Evolutionary conservation across 768 basidiomycete genomes (phyloP).

Genomic region (Mycena belliarum): DNA sequence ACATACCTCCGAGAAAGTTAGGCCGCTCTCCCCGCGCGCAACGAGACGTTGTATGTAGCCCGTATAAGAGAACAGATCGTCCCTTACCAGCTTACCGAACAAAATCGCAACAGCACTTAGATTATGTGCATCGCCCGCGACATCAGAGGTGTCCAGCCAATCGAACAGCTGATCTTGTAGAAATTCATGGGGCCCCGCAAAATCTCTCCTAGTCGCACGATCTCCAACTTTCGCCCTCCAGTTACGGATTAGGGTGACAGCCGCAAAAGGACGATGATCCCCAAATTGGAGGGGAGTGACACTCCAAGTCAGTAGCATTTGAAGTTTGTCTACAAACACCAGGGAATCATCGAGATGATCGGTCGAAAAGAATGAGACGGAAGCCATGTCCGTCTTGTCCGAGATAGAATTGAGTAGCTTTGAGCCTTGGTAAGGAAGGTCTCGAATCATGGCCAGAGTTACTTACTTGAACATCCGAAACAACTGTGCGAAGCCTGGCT

Average conservation of each 20-base stretch:
- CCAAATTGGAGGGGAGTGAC: constrained; percentile 82
- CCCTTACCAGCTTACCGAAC: constrained; percentile 70
- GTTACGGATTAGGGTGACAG: constrained; percentile 63
- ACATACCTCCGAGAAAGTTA: constrained; percentile 55
- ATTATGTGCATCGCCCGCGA: constrained; percentile 57
- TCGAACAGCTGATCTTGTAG: constrained; percentile 79
- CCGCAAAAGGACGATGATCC: constrained; percentile 77
- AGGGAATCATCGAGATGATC: constrained; percentile 38
- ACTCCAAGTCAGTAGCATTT: constrained; percentile 77
- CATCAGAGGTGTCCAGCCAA: constrained; percentile 73
- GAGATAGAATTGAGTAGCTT: constrained; percentile 81
- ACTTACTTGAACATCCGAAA: constrained; percentile 51
- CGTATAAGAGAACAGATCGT: constrained; percentile 72
- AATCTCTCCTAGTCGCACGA: constrained; percentile 62
- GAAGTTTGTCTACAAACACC: constrained; percentile 66
- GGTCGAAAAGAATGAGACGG: constrained; percentile 59
- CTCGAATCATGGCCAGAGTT: not conserved
- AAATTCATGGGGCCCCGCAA: constrained; percentile 58
- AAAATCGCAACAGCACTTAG: constrained; percentile 63
- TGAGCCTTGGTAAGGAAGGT: not conserved
- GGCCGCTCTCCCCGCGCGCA: constrained; percentile 69
- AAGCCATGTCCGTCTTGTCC: constrained; percentile 58
- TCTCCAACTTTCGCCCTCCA: constrained; percentile 65
- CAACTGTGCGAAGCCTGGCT: constrained; percentile 62
- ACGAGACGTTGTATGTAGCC: constrained; percentile 80